Evolutionary conservation across 2,329 filamentous ascomycete species (phyloP), one percentile per base, ranked within the genome.

Genomic region (Fulvia fulva): DNA sequence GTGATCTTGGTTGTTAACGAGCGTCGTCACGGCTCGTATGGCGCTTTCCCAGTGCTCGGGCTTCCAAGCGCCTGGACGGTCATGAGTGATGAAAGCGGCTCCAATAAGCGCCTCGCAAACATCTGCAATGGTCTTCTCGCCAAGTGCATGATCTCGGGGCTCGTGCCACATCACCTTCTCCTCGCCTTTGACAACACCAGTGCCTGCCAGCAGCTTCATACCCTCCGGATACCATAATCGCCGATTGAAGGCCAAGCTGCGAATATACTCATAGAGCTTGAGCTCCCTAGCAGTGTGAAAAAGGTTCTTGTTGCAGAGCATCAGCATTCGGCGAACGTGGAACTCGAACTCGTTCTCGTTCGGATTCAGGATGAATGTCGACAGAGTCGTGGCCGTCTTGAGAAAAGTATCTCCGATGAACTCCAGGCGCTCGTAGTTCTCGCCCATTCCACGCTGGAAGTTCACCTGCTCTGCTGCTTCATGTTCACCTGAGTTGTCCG

Each of bases 101-200:
- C 93, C 94, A 50, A 99, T 97, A 57, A 97, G 76, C 0, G 94
- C 93, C 71, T 97, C 94, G 60, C 90, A 96, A 0, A 97, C 91
- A 73, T 97, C 94, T 3, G 94, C 93, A 47, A 73, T 72, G 0
- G 71, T 73, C 77, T 99, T 99, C 74, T 96, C 89, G 0, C 86
- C 87, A 1, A 99, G 81, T 0, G 76, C 77, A 69, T 97, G 92
- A 9, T 76, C 81, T 5, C 77, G 73, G 25, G 76, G 77, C 11
- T 78, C 73, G 41, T 65, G 65, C 22, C 55, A 63, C 43, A 62
- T 65, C 28, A 65, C 78, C 57, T 76, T 79, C 59, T 80, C 83
- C 46, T 68, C 63, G 23, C 70, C 68, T 50, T 68, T 71, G 51
- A 64, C 55, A 19, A 64, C 66, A 43, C 66, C 67, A n/a, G 66